Percentiles rank a stretch among this genome's conserved stretches.
These are phyloP conservation scores for Spraguea lophii DNA, from an alignment of 371 early-diverging fungal species.

Conservation along the genomic window DNA sequence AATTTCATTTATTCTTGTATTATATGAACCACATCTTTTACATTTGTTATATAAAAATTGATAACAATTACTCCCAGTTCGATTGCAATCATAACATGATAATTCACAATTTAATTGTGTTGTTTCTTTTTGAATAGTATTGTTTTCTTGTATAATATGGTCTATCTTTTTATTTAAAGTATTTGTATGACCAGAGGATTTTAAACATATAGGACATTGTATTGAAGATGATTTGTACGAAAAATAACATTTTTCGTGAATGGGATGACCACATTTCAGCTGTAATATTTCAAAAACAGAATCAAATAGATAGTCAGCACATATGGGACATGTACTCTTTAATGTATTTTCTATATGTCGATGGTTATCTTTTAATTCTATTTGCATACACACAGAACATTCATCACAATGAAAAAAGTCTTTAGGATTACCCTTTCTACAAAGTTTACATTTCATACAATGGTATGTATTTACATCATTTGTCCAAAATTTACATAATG, in stretches of 20 bases:
- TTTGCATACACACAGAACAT: slow-evolving; percentile 72
- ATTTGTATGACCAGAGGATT: slow-evolving; percentile 65
- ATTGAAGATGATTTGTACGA: slow-evolving; percentile 63
- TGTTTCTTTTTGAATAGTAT: slow-evolving; percentile 72
- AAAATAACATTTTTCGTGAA: slow-evolving; percentile 64
- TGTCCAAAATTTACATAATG: slow-evolving; percentile 67
- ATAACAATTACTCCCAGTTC: slow-evolving; percentile 56
- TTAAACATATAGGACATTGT: slow-evolving; percentile 80
- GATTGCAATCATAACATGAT: slow-evolving; percentile 81
- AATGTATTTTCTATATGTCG: slow-evolving; percentile 71
- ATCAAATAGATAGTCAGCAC: slow-evolving; percentile 78
- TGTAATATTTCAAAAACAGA: slow-evolving; percentile 56
- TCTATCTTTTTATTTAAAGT: slow-evolving; percentile 62
- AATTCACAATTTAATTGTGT: slow-evolving; percentile 47
- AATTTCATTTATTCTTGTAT: slow-evolving; percentile 53
- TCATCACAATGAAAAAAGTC: slow-evolving; percentile 65
- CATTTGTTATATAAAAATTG: slow-evolving; percentile 87
- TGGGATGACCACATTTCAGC: slow-evolving; percentile 70
- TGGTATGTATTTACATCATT: slow-evolving; percentile 61
- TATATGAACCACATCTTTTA: slow-evolving; percentile 59
- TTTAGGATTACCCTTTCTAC: slow-evolving; percentile 61
- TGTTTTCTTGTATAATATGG: slow-evolving; percentile 37
- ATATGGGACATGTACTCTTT: slow-evolving; percentile 78
- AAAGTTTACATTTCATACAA: slow-evolving; percentile 70
- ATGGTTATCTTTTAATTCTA: slow-evolving; percentile 55